Conservation (phyloP, 2,329 filamentous ascomycete species). For the Phialophora verrucosa region DNA sequence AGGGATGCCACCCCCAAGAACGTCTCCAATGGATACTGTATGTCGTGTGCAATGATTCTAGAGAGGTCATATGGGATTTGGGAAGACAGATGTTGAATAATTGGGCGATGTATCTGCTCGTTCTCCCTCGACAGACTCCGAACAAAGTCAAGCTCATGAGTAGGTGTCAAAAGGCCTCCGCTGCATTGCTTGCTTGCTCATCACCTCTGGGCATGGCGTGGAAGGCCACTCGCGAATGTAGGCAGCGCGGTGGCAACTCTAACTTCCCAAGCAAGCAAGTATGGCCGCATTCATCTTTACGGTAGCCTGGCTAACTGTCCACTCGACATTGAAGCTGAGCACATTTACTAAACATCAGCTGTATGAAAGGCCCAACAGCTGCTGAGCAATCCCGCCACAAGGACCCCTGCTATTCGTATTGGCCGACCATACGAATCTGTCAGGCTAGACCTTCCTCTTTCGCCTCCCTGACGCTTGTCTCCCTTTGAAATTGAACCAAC, state of each 20-base stretch:
- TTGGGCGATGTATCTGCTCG: not conserved
- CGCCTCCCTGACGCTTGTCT: not conserved
- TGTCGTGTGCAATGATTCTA: not conserved
- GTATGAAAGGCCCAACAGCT: not conserved
- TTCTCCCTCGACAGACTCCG: not conserved
- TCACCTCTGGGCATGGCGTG: not conserved
- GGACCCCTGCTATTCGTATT: not conserved
- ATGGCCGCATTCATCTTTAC: not conserved
- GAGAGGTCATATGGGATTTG: not conserved
- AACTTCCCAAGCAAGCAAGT: not conserved
- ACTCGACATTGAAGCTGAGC: too few relatives aligned
- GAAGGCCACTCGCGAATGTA: not conserved
- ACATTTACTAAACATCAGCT: too few relatives aligned
- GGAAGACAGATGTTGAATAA: not conserved
- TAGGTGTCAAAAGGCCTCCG: not conserved
- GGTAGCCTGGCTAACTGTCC: not conserved
- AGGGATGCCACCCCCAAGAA: not conserved
- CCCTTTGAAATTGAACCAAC: not conserved
- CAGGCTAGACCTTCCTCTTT: conserved; percentile 6
- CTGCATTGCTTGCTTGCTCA: not conserved
- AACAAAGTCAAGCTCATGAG: not conserved
- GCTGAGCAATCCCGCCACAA: not conserved
- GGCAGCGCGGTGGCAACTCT: not conserved
- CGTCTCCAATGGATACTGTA: not conserved
- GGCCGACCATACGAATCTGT: not conserved